Evolutionary conservation across 176 grass and related monocot species (phyloP), one percentile per base, ranked within the genome.

Genomic region (Elaeis guineensis): DNA sequence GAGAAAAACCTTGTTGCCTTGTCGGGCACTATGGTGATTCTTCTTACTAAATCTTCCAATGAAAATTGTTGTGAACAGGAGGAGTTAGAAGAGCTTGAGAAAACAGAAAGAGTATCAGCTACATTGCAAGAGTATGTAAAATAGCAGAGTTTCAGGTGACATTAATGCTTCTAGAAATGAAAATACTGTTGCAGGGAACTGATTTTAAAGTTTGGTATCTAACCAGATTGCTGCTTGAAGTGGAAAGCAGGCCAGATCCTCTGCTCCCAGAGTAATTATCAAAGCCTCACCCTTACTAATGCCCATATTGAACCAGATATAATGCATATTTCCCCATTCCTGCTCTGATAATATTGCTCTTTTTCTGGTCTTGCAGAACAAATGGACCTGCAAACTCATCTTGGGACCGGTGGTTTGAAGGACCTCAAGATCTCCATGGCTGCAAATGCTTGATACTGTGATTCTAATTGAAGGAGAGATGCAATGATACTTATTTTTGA

Each of bases 191-290:
- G 56, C 22, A 35, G 16, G 60, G 17, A 50, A 22, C 6, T 51
- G 21, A 19, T 24, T 72, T 39, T 17, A 58, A 24, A 39, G 35
- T 44, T 44, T 64, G 49, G 71, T 51, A 3, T 52, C 14, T 76
- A 19, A 67, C 54, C 75, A 95, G 91, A 64, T 87, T 87, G 67
- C 22, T 82, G 21, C 60, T 56, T 14, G 66, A 74, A 69, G 85
- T 75, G n/a, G 80, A 87, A 77, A 70, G 50, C 57, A 80, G 75
- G 60, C 80, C 80, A 59, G 86, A 90, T 58, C 91, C 86, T 82
- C 75, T 90, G 74, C 86, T 95, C 23, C 78, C 86, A 80, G 71
- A 77, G 86, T 95, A 90, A 90, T 55, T 39, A 73, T 57, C 19
- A 0, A 5, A 67, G 50, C 65, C 67, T 54, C 24, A 24, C 18